phyloP scores from a whole-genome alignment of 73 alveolate species.

The Stentor coeruleus region DNA sequence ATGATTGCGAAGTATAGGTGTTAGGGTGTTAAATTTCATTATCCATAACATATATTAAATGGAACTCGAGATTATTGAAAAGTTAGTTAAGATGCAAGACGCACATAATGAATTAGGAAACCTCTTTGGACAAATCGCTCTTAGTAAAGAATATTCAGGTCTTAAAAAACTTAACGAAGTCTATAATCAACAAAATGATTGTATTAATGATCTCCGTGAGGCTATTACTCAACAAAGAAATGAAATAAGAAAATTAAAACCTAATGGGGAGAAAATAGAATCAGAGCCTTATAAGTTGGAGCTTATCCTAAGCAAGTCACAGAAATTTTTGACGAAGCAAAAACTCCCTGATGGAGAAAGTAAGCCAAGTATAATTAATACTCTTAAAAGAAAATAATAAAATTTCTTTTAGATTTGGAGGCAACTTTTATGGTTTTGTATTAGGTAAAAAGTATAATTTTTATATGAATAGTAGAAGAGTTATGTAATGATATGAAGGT shows the following conservation, averaged over 20 bases:
- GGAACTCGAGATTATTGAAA: background rate
- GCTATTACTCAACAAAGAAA: background rate
- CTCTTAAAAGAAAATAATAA: too few species aligned
- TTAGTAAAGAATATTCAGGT: background rate
- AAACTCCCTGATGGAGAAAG: too few species aligned
- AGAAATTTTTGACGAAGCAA: background rate
- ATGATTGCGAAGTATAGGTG: too few species aligned
- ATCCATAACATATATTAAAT: background rate
- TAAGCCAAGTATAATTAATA: too few species aligned
- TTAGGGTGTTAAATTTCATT: too few species aligned
- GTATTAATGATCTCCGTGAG: background rate
- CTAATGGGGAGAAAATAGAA: background rate
- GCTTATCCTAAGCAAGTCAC: background rate
- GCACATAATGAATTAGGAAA: background rate
- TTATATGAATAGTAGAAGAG: too few species aligned
- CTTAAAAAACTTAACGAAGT: background rate
- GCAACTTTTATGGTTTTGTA: too few species aligned
- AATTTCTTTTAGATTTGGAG: too few species aligned
- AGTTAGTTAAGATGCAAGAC: background rate
- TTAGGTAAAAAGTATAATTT: too few species aligned
- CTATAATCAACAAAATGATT: background rate
- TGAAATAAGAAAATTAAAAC: background rate
- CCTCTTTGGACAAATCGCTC: background rate
- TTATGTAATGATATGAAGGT: too few species aligned
- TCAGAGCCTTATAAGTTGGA: background rate